These are phyloP conservation scores for Saccharomyces eubayanus DNA, from an alignment of 805 yeast species.

Conservation along the genomic window DNA sequence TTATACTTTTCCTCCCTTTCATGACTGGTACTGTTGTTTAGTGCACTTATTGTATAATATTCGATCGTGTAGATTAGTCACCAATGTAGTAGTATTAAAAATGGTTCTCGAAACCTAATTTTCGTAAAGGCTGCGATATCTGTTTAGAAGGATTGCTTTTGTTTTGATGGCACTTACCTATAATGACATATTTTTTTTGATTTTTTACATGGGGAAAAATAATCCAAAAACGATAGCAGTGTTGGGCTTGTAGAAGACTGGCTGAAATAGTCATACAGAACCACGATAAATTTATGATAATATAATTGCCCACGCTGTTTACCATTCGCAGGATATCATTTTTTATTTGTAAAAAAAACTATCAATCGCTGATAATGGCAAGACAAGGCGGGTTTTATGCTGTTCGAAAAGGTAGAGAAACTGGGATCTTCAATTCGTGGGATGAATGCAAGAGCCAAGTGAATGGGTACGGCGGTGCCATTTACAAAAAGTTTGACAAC, in stretches of 20 bases:
- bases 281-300: background rate
- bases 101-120: background rate
- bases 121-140: background rate
- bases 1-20: background rate
- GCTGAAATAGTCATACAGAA: background rate
- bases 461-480: constrained; percentile 47
- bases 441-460: constrained; percentile 44
- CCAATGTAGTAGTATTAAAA: background rate
- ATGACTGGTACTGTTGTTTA: background rate
- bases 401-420: constrained; percentile 42
- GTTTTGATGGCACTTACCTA: background rate
- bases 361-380: constrained; percentile 6
- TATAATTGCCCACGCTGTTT: background rate
- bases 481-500: constrained; percentile 47
- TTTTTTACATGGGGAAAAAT: background rate
- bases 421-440: constrained; percentile 61
- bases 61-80: background rate
- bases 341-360: background rate
- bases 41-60: background rate
- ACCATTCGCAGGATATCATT: background rate
- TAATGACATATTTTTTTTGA: background rate
- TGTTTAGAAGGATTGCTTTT: background rate
- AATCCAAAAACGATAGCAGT: background rate
- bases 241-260: background rate
- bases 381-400: constrained; percentile 38